phyloP scores from a whole-genome alignment of 2,329 filamentous ascomycete genomes.

The Apiospora koreana region DNA sequence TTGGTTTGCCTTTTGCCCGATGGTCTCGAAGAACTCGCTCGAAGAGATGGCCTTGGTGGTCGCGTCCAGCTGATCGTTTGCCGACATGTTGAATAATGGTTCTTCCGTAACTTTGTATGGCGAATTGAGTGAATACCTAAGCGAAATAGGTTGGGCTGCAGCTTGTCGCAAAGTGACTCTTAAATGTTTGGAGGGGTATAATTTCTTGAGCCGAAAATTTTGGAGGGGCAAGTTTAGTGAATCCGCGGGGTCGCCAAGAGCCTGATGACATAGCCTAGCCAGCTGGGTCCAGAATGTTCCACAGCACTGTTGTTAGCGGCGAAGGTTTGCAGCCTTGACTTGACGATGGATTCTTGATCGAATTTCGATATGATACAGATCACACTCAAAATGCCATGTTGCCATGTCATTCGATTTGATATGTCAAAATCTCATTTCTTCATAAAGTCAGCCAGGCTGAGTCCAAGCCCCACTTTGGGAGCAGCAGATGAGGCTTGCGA shows the following conservation, averaged over 20 bases:
- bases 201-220: constrained; percentile 15
- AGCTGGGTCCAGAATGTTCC: constrained; percentile 3
- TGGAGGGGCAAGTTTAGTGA: constrained; percentile 16
- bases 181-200: constrained; percentile 9
- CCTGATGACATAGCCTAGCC: constrained; percentile 15
- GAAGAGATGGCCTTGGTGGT: constrained; percentile 32
- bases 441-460: constrained; percentile 60
- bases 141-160: not conserved
- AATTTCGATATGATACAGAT: not conserved
- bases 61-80: constrained; percentile 36
- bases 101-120: not conserved
- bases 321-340: not conserved
- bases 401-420: not conserved
- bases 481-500: constrained; percentile 45
- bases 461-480: constrained; percentile 37
- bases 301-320: not conserved
- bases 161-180: constrained; percentile 7
- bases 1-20: constrained; percentile 61
- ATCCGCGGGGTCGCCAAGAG: constrained; percentile 15
- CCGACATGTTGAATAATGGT: constrained; percentile 40
- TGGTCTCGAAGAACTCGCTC: constrained; percentile 61
- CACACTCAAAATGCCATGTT: not conserved
- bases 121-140: not conserved
- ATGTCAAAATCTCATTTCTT: constrained; percentile 31
- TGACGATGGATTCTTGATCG: constrained; percentile 12